phyloP scores from a whole-genome alignment of 768 basidiomycete species.

The Dendrothele bispora region DNA sequence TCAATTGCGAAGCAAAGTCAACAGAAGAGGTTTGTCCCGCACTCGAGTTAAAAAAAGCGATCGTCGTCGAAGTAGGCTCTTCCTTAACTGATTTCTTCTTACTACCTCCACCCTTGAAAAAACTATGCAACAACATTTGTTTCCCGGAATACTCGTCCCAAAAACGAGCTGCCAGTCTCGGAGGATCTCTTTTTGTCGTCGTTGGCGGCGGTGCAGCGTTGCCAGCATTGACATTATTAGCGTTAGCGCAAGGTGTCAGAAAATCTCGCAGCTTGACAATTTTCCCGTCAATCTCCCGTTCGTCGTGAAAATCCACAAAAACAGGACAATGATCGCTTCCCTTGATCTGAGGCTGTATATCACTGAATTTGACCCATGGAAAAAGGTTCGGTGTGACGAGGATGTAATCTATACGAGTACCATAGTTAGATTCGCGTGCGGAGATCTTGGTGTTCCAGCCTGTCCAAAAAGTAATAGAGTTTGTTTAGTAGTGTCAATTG shows the following conservation, averaged over 20 bases:
- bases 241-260: no score
- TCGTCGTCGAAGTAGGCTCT: background rate
- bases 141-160: conserved; percentile 90
- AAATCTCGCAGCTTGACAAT: conserved; percentile 35
- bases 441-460: conserved; percentile 96
- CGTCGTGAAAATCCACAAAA: conserved; percentile 84
- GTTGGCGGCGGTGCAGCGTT: no score
- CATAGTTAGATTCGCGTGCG: conserved; percentile 92
- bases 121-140: conserved; percentile 77
- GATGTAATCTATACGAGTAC: conserved; percentile 90
- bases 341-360: conserved; percentile 83
- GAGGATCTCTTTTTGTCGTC: no score
- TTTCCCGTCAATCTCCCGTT: conserved; percentile 51
- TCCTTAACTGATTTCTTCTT: background rate
- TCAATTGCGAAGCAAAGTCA: background rate
- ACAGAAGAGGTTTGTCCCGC: background rate
- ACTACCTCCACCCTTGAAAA: conserved; percentile 52
- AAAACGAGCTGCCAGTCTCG: conserved; percentile 73
- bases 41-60: background rate
- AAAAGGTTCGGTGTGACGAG: conserved; percentile 83
- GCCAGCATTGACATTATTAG: background rate
- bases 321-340: conserved; percentile 99
- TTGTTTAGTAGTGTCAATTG: background rate
- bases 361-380: conserved; percentile 83
- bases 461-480: conserved; percentile 29